Evolutionary conservation across 116 monocot species (phyloP), one percentile per base, ranked within the genome.

Genomic region (Iris pallida): DNA sequence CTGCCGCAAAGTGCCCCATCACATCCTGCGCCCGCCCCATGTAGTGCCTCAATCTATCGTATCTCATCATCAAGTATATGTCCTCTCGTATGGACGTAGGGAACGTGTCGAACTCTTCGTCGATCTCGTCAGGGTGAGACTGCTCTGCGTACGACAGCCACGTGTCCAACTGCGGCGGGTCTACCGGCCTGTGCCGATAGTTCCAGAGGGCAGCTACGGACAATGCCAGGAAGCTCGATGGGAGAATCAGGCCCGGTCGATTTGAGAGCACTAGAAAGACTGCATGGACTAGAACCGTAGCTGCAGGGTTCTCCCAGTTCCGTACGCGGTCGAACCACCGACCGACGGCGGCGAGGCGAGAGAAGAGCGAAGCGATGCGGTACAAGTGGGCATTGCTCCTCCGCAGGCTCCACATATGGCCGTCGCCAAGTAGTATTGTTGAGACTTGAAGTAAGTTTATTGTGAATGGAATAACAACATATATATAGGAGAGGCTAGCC

Each of bases 141-240:
- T 30, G 15, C 15, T 78, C 78, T 0, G 61, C 66, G n/a, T 61
- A 16, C 1, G 65, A 67, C 19, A 66, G 74, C 66, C 58, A 59
- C 0, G 74, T 59, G 59, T 74, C 78, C 72, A 67, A 66, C 59
- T 78, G 66, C 17, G 66, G 52, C 20, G 71, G 78, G 0, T 64
- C 20, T 53, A 46, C 6, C 14, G 78, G 71, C 51, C 78, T 48
- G 11, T 20, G 55, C 42, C 66, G 58, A 16, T 71, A 78, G 66
- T 72, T 78, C 78, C 78, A 78, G 9, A 61, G 5, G 1, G 72
- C 78, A 20, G 61, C 41, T 17, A 41, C 63, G 46, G 66, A 72
- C 67, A 72, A 15, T 60, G 61, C 71, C 30, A 78, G 52, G 61
- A 78, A 78, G n/a, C 66, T 44, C 5, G 72, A 61, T 6, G 78